phyloP scores from a whole-genome alignment of 2,329 filamentous ascomycete genomes.

The Zopfia rhizophila region DNA sequence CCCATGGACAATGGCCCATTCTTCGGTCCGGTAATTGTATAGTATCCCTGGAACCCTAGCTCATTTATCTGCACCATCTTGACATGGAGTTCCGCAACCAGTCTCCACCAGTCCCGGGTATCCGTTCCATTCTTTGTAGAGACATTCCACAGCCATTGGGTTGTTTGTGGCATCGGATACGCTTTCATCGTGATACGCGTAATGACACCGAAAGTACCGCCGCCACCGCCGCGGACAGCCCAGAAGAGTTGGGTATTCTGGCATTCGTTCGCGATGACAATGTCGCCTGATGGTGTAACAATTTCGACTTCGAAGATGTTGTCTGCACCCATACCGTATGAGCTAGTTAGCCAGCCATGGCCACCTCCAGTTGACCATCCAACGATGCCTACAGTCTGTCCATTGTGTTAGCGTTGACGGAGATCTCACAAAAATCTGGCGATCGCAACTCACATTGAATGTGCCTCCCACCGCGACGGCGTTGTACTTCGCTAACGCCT shows the following conservation, averaged over 20 bases:
- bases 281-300: conserved; percentile 27
- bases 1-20: no score
- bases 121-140: no score
- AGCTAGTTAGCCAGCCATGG: conserved; percentile 43
- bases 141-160: conserved; percentile 1
- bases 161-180: conserved; percentile 7
- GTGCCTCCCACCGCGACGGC: no score
- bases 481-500: no score
- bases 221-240: conserved; percentile 48
- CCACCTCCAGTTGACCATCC: conserved; percentile 50
- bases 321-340: conserved; percentile 36
- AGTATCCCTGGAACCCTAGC: no score
- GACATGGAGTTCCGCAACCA: no score
- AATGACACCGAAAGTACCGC: conserved; percentile 51
- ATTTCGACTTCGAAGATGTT: conserved; percentile 35
- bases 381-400: conserved; percentile 42
- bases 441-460: no score
- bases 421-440: no score
- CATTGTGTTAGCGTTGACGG: no score
- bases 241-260: conserved; percentile 44
- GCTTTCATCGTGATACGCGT: conserved; percentile 39
- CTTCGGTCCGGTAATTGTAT: no score
- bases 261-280: conserved; percentile 6
- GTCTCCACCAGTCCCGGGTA: no score
- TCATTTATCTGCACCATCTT: no score